Conservation (phyloP, 1,139 yeast genomes). For the Lodderomyces metapsilosis region DNA sequence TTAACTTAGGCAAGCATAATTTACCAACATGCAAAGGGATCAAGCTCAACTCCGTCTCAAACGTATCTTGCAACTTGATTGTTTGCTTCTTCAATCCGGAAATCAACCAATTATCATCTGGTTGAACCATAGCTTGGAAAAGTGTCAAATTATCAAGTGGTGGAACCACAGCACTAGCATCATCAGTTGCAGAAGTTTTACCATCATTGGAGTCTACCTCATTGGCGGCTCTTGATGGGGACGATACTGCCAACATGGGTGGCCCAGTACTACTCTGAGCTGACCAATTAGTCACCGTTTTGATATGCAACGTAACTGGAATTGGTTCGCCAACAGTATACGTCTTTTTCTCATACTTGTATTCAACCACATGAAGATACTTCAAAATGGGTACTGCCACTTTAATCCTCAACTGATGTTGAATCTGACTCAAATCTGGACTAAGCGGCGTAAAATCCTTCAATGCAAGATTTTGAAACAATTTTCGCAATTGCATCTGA, state of each 20-base stretch:
- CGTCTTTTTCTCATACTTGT: slow-evolving; percentile 38
- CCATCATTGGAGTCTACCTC: no score
- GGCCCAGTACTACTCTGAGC: slow-evolving; percentile 13
- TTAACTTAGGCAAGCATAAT: slow-evolving; percentile 61
- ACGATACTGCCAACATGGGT: slow-evolving; percentile 25
- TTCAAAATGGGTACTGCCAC: slow-evolving; percentile 55
- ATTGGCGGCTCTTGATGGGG: slow-evolving; percentile 17
- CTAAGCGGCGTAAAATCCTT: neutral
- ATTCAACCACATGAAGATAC: slow-evolving; percentile 50
- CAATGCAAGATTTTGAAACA: slow-evolving; percentile 9
- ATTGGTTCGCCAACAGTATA: slow-evolving; percentile 68
- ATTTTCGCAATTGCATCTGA: slow-evolving; percentile 15
- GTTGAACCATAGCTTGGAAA: slow-evolving; percentile 30
- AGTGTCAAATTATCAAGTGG: neutral
- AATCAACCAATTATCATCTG: slow-evolving; percentile 62
- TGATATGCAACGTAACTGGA: slow-evolving; percentile 37
- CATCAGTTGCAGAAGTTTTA: no score
- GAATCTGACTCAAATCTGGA: slow-evolving; percentile 8
- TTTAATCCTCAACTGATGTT: slow-evolving; percentile 34
- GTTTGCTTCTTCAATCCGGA: slow-evolving; percentile 54
- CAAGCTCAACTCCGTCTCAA: slow-evolving; percentile 43
- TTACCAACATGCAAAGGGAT: slow-evolving; percentile 80
- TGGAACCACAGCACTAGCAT: neutral
- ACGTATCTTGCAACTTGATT: slow-evolving; percentile 9
- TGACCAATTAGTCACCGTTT: slow-evolving; percentile 49